Conservation (phyloP, 768 basidiomycete species). For the Psilocybe tampanensis region DNA sequence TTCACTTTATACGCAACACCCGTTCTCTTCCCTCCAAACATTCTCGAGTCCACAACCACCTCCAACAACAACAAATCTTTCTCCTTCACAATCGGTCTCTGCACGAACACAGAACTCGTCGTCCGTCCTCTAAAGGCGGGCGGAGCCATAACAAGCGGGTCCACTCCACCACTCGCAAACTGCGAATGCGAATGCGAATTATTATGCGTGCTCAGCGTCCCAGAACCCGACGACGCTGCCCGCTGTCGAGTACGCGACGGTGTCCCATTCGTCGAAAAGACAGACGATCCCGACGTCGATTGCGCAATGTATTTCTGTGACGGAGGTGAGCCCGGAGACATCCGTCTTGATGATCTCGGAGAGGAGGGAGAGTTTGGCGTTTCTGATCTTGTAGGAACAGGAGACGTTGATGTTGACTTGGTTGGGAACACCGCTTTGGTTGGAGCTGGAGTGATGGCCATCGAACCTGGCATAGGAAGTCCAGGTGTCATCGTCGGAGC, state of each 20-base stretch:
- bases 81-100: conserved; percentile 56
- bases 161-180: not conserved
- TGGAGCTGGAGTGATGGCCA: conserved; percentile 16
- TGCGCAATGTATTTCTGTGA: not conserved
- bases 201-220: conserved; percentile 10
- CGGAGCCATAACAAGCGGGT: not conserved
- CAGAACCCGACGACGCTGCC: conserved; percentile 33
- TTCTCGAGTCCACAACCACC: conserved; percentile 40
- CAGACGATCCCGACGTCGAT: not conserved
- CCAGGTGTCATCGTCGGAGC: conserved; percentile 5
- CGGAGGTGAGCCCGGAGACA: not conserved
- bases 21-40: conserved; percentile 15
- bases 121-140: conserved; percentile 36
- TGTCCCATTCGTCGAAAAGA: conserved; percentile 3
- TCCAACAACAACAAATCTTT: conserved; percentile 57
- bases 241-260: conserved; percentile 32
- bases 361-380: not conserved
- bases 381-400: not conserved
- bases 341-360: not conserved
- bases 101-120: conserved; percentile 54
- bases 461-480: conserved; percentile 25
- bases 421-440: not conserved
- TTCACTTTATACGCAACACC: conserved; percentile 16
- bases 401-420: conserved; percentile 6
- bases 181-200: conserved; percentile 6